Percentiles rank a stretch among this genome's conserved stretches.
Evolutionary conservation across 768 basidiomycete species (phyloP).

Genomic region (Tricholoma bakamatsutake): DNA sequence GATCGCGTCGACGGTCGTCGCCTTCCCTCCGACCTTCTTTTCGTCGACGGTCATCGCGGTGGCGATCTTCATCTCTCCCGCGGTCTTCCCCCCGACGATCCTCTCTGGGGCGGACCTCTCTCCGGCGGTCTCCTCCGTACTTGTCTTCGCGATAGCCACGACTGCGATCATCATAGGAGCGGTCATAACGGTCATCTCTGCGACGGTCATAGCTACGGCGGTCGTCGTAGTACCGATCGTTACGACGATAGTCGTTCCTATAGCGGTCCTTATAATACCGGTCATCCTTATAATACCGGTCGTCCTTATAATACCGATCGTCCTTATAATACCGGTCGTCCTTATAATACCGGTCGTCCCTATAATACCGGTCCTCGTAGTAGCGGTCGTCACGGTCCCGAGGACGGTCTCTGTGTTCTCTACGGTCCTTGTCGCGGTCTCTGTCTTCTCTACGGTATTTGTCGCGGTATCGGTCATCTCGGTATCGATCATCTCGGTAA

Average conservation of each 20-base stretch:
- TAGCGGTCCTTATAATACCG: conserved; percentile 1
- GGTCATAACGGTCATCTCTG: conserved; percentile 4
- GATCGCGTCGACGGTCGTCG: not conserved
- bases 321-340: conserved; percentile 7
- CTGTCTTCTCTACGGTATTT: not conserved
- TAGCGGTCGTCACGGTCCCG: conserved; percentile 5
- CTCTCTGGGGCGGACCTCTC: not conserved
- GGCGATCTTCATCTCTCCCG: not conserved
- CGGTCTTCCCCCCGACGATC: not conserved
- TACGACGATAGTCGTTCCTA: conserved; percentile 1
- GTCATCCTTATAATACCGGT: conserved; percentile 6
- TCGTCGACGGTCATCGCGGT: not conserved
- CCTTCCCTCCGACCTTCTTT: not conserved
- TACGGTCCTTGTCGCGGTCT: conserved; percentile 3
- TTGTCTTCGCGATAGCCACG: conserved; percentile 1
- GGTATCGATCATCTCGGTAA: not conserved
- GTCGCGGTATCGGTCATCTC: conserved; percentile 5
- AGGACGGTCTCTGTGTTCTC: conserved; percentile 1
- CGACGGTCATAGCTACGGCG: conserved; percentile 8
- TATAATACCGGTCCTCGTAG: not conserved
- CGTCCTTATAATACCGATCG: not conserved
- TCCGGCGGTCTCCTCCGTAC: conserved; percentile 1
- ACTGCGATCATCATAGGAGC: conserved; percentile 4
- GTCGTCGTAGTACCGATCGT: conserved; percentile 11
- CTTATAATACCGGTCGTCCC: conserved; percentile 2